Evolutionary conservation across 768 basidiomycete genomes (phyloP).

Genomic region (Calocera viscosa): DNA sequence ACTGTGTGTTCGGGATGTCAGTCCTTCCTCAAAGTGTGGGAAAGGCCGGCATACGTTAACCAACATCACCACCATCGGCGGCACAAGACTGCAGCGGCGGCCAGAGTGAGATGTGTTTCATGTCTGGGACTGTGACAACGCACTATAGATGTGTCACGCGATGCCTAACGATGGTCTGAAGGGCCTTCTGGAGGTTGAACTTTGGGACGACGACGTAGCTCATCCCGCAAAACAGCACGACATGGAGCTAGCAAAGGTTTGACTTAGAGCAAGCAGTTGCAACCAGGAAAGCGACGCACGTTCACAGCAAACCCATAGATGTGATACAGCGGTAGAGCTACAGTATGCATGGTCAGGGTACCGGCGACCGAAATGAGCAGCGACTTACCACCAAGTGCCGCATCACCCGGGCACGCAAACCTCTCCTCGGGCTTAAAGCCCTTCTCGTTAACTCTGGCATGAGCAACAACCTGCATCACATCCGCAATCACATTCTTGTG

Average conservation of each 20-base stretch:
- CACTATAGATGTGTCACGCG: conserved; percentile 32
- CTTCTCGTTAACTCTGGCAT: conserved; percentile 27
- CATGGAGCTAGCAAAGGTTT: conserved; percentile 37
- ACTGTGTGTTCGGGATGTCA: not conserved
- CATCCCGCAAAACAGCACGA: conserved; percentile 43
- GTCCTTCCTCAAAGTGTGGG: not conserved
- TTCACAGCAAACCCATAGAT: conserved; percentile 58
- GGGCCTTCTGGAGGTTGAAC: conserved; percentile 50
- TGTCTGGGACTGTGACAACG: conserved; percentile 30
- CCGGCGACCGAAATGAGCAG: too few species aligned
- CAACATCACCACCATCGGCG: not conserved
- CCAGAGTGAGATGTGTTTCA: conserved; percentile 33
- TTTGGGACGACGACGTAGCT: conserved; percentile 44
- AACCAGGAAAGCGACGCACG: conserved; percentile 26
- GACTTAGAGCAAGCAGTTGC: conserved; percentile 19
- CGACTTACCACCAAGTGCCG: not conserved
- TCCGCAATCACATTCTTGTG: conserved; percentile 50
- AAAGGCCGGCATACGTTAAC: conserved; percentile 3
- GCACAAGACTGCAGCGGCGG: not conserved
- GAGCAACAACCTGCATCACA: conserved; percentile 45
- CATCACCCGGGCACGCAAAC: not conserved
- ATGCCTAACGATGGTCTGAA: conserved; percentile 45
- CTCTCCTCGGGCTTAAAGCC: conserved; percentile 48
- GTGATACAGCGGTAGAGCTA: conserved; percentile 48
- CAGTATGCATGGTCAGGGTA: conserved; percentile 18